Conservation (phyloP, 2,329 filamentous ascomycete genomes). For the Fusarium sp. region DNA sequence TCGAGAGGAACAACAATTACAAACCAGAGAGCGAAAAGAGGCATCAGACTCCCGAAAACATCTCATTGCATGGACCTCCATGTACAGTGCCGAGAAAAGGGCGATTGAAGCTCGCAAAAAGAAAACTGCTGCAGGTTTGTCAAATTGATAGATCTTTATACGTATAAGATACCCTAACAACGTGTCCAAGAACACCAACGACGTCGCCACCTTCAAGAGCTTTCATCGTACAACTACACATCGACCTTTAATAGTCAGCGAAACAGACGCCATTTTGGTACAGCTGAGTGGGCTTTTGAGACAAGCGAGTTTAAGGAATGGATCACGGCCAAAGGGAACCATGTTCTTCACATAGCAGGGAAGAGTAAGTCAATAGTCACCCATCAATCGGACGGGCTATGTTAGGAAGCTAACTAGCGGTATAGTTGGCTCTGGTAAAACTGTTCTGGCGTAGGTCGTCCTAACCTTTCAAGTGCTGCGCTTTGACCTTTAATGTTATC, state of each 20-base stretch:
- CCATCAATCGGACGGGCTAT: too few species aligned
- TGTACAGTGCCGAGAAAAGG: not conserved
- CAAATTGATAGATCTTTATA: not conserved
- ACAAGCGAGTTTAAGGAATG: conserved; percentile 8
- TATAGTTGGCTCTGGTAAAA: conserved; percentile 38
- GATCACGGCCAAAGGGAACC: rapidly evolving
- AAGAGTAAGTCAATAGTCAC: conserved; percentile 20
- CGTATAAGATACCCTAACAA: not conserved
- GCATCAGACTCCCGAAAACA: conserved; percentile 1
- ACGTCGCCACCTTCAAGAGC: not conserved
- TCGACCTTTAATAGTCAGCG: conserved; percentile 11
- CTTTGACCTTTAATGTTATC: not conserved
- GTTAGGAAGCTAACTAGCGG: rapidly evolving
- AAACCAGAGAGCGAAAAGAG: conserved; percentile 16
- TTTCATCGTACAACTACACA: conserved; percentile 20
- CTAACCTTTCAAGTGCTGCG: not conserved
- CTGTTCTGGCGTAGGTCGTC: conserved; percentile 13
- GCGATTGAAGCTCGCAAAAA: rapidly evolving
- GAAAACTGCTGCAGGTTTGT: not conserved
- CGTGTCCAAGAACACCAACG: not conserved
- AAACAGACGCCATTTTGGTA: conserved; percentile 27
- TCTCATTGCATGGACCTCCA: not conserved
- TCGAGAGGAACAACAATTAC: conserved; percentile 6
- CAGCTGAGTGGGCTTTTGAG: conserved; percentile 20
- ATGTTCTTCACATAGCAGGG: conserved; percentile 20